Conservation (phyloP, 306 rosid genomes). For the Cucumis melo region DNA sequence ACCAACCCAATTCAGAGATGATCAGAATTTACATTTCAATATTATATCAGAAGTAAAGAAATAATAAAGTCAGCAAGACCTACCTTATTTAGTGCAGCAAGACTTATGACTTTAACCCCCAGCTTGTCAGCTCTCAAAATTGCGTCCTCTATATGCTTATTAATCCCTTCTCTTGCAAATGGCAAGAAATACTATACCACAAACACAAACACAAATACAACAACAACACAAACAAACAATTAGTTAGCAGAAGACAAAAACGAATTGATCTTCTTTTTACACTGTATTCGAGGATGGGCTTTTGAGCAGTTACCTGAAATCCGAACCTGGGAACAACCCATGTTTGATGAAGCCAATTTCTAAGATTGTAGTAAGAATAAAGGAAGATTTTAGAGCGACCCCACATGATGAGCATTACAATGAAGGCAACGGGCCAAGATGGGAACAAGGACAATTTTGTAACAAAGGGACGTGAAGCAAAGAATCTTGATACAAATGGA, state of each 20-base stretch:
- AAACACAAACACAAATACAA: not conserved
- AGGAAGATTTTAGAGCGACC: conserved; percentile 53
- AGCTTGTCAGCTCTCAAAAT: conserved; percentile 75
- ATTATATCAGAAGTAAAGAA: not conserved
- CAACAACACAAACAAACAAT: not conserved
- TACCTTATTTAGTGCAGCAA: conserved; percentile 96
- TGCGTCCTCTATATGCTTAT: conserved; percentile 73
- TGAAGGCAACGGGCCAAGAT: conserved; percentile 12
- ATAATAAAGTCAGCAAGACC: conserved; percentile 5
- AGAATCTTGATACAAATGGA: conserved; percentile 38
- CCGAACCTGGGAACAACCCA: conserved; percentile 92
- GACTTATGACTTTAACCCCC: conserved; percentile 89
- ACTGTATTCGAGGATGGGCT: too few species aligned
- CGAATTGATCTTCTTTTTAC: too few species aligned
- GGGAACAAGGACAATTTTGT: conserved; percentile 32
- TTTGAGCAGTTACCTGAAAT: conserved; percentile 25
- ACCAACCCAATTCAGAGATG: conserved; percentile 5
- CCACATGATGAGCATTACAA: conserved; percentile 63
- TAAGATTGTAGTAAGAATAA: conserved; percentile 41
- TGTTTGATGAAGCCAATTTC: conserved; percentile 63
- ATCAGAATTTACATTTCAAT: not conserved
- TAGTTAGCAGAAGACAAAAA: too few species aligned
- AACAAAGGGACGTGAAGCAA: conserved; percentile 42
- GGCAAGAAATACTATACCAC: conserved; percentile 73
- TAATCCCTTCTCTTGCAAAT: conserved; percentile 77